Conservation (phyloP, 2,329 filamentous ascomycete species). For the Nemania diffusa region DNA sequence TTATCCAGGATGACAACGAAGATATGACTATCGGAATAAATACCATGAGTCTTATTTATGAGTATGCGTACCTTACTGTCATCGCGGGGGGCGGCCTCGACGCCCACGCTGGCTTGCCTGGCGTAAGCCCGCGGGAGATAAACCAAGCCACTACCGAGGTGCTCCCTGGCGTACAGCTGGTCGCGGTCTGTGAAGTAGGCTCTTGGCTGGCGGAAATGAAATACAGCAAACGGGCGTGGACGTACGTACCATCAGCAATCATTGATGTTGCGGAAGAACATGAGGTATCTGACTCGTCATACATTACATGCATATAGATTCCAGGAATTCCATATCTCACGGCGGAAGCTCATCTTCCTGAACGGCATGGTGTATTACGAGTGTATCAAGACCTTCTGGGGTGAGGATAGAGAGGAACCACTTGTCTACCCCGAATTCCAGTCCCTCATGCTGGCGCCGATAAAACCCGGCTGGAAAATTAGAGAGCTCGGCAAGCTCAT, state of each 20-base stretch:
- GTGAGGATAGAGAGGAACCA: conserved; percentile 2
- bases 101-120: background rate
- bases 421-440: background rate
- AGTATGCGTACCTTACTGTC: conserved; percentile 9
- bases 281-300: too few relatives aligned
- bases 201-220: too few relatives aligned
- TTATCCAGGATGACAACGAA: background rate
- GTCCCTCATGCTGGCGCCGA: background rate
- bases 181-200: too few relatives aligned
- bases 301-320: too few relatives aligned
- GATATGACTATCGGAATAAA: background rate
- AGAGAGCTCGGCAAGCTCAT: background rate
- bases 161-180: too few relatives aligned
- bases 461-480: conserved; percentile 24
- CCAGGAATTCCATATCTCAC: conserved; percentile 11
- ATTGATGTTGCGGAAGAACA: too few relatives aligned
- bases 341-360: conserved; percentile 11
- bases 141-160: too few relatives aligned
- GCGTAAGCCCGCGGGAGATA: background rate
- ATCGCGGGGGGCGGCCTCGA: background rate
- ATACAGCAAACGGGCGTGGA: conserved; percentile 9
- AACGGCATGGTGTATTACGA: conserved; percentile 5
- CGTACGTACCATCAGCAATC: background rate
- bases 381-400: conserved; percentile 2
- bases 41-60: conserved; percentile 9